phyloP scores from a whole-genome alignment of 228 moss, liverwort and hornwort genomes.

The Sphagnum magellanicum region DNA sequence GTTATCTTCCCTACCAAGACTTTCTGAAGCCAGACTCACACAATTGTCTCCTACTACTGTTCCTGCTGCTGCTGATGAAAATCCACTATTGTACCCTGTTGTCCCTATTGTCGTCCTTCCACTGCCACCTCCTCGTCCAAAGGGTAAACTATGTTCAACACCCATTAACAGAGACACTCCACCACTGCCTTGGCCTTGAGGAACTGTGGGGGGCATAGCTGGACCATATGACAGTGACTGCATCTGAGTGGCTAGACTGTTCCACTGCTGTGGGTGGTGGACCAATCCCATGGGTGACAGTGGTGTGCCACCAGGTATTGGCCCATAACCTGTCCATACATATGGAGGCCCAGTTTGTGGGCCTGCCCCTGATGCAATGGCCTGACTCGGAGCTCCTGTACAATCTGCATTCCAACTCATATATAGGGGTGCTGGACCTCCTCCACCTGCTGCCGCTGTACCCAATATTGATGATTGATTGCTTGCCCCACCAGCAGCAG shows the following conservation, averaged over 20 bases:
- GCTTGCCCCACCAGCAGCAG: not conserved
- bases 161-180: conserved; percentile 21
- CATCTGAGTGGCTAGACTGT: conserved; percentile 33
- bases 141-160: conserved; percentile 18
- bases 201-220: too few relatives aligned
- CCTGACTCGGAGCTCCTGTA: conserved; percentile 30
- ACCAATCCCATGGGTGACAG: conserved; percentile 52
- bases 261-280: conserved; percentile 57
- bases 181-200: conserved; percentile 4
- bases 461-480: conserved; percentile 33
- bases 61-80: conserved; percentile 22
- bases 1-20: too few relatives aligned
- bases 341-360: conserved; percentile 40
- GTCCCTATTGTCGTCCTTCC: not conserved
- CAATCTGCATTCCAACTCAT: conserved; percentile 40
- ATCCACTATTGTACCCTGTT: conserved; percentile 1
- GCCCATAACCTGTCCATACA: conserved; percentile 55
- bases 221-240: conserved; percentile 36
- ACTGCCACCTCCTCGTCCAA: conserved; percentile 23
- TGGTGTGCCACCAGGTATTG: conserved; percentile 20
- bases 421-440: conserved; percentile 19
- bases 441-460: conserved; percentile 17
- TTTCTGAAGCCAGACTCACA: too few relatives aligned
- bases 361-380: conserved; percentile 39
- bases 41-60: conserved; percentile 28